Base-by-base conservation (phyloP, 1,139 yeast genomes). In the Nadsonia commutata region DNA sequence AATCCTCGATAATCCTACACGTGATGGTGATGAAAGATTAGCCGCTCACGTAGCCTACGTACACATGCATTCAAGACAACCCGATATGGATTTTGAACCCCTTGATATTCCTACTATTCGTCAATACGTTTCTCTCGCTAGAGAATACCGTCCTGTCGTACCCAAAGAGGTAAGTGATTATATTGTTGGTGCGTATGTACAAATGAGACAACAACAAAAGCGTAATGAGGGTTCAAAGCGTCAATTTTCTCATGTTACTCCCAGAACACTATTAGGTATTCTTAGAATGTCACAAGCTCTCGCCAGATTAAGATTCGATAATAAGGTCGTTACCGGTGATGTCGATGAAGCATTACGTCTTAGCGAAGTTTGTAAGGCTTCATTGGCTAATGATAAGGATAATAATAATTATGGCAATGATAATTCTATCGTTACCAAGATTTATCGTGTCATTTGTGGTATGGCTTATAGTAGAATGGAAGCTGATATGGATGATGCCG, bases 1-100 rank as follows among this genome's bases (percentile, higher is more conserved):
- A 59, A 73, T 93, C 49, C 73, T 90, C 51, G 99, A 90, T 65
- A 76, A 76, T 52, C 95, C 97, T 38, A 69, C 75, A 31, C 71
- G 81, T 53, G 94, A 85, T 51, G 66, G 68, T 40, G 98, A 93
- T 63, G 90, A 82, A 58, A 72, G 78, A 56, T 70, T 93, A 56
- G 99, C 98, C 0, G 76, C 73, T 51, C 98, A 93, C 63, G 97
- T 93, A 48, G 80, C 98, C 13, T 85, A 76, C 57, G 99, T 93
- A 40, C 99, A 93, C 64, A 86, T 85, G 90, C 81, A 83, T 63
- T 82, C 80, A 62, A 72, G 68, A 46, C 96, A 88, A 56, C 98
- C 98, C 13, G 77, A 72, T 38, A 70, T 76, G 70, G 81, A 72
- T 41, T 75, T 78, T 49, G 78, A 74, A 48, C 94, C 96, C 4